Base-by-base conservation (phyloP, 75 land plant species). In the Gnetum montanum region DNA sequence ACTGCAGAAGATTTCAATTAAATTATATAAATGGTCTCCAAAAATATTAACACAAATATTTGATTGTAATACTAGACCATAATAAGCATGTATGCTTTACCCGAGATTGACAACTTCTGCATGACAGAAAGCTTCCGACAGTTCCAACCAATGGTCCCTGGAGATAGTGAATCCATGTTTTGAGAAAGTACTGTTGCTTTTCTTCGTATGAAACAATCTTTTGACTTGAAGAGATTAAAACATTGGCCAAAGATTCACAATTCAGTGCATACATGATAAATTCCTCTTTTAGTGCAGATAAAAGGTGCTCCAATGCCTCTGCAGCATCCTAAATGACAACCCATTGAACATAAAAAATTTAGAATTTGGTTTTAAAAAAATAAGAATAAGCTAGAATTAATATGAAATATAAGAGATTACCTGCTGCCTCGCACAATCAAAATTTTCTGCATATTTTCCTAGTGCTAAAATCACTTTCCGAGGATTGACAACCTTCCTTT, bases 81-180 rank as follows among this genome's bases (percentile, higher is more conserved):
- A n/a, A n/a, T n/a, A n/a, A n/a, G n/a, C n/a, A n/a, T n/a, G n/a
- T n/a, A n/a, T n/a, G n/a, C n/a, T n/a, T n/a, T n/a, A 86, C 96
- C 96, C 80, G 72, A 78, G 61, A 66, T n/a, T 64, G 73, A 68
- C 91, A 86, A 30, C 69, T 81, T 68, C 67, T 62, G 58, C 91
- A 90, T 53, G 75, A 65, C 64, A 90, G 66, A 6, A 62, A 49
- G 66, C 84, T 90, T 43, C 82, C 71, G 55, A 83, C 38, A 31
- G 80, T 82, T 34, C 96, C 96, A 72, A 77, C 75, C 64, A 86
- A 74, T 19, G 96, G 91, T 50, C 84, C 77, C 45, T 75, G 44
- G 20, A 85, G 66, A 34, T 34, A 43, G 10, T 59, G 43, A 44
- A 62, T 57, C 96, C 96, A 90, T 46, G 40, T 54, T 29, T 73